These are phyloP conservation scores for Aspergillus puulaauensis DNA, from an alignment of 2,329 filamentous ascomycete genomes.

Conservation along the genomic window DNA sequence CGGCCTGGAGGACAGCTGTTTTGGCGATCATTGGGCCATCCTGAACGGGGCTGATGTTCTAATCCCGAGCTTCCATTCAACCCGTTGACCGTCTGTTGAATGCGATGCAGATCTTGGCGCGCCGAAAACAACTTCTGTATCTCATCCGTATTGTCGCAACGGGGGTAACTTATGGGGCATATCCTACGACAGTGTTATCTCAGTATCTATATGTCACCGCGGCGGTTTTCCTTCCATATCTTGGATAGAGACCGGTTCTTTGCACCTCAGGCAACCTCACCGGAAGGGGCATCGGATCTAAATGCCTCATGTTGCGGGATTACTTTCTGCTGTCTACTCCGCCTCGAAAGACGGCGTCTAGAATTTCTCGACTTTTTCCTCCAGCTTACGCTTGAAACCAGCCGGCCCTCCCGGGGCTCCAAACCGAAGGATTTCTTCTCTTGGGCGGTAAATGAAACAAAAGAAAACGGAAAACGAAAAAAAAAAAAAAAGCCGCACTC, in stretches of 20 bases:
- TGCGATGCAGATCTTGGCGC: conserved; percentile 15
- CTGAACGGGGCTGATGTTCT: conserved; percentile 15
- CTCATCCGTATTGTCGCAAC: conserved; percentile 14
- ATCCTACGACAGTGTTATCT: conserved; percentile 13
- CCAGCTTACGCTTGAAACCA: conserved; percentile 9
- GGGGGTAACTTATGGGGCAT: conserved; percentile 5
- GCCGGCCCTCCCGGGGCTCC: conserved; percentile 12
- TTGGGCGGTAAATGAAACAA: conserved; percentile 14
- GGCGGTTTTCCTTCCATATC: conserved; percentile 10
- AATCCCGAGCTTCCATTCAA: conserved; percentile 9
- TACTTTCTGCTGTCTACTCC: conserved; percentile 7
- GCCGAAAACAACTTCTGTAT: conserved; percentile 13
- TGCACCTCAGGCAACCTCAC: conserved; percentile 4
- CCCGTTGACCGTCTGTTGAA: conserved; percentile 12
- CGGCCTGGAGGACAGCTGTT: conserved; percentile 15
- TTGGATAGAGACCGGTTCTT: conserved; percentile 8
- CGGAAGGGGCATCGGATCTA: conserved; percentile 1
- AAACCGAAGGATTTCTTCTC: conserved; percentile 11
- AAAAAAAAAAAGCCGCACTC: neutral
- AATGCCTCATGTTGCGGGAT: conserved; percentile 7
- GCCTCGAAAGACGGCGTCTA: conserved; percentile 10
- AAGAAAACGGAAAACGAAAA: conserved; percentile 2
- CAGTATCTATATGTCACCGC: conserved; percentile 12
- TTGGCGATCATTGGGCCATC: conserved; percentile 14
- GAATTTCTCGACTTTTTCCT: conserved; percentile 4